Conservation (phyloP, 2,329 filamentous ascomycete species). For the Elsinoe ampelina region DNA sequence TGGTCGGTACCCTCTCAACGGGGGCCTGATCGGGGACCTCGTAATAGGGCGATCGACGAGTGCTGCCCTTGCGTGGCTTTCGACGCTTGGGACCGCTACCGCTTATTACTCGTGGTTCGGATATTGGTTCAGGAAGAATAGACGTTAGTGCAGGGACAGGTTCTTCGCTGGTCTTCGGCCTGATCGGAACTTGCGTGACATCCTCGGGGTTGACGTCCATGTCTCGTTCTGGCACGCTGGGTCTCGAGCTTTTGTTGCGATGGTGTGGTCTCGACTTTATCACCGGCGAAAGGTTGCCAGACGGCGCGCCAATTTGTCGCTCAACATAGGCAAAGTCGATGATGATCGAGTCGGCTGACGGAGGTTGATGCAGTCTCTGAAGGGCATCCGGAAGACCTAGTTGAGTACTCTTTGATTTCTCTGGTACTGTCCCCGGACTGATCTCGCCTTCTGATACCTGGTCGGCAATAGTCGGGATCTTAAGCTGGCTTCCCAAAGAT, state of each 20-base stretch:
- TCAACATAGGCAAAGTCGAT: slow-evolving; percentile 25
- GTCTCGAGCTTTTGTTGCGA: not conserved
- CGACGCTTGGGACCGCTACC: slow-evolving; percentile 11
- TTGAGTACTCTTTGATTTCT: slow-evolving; percentile 3
- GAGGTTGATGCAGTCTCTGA: slow-evolving; percentile 21
- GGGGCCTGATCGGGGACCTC: not conserved
- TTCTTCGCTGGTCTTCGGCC: not conserved
- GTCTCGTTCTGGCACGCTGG: not conserved
- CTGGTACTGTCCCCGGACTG: slow-evolving; percentile 4
- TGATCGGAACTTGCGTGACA: not conserved
- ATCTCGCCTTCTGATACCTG: slow-evolving; percentile 2
- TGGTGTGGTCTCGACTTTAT: not conserved
- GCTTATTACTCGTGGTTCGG: not conserved
- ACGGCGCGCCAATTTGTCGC: not conserved
- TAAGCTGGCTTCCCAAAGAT: not conserved
- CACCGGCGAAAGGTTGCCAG: not conserved
- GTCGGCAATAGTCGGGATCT: not conserved
- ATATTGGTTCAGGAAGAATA: slow-evolving; percentile 5
- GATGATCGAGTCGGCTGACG: slow-evolving; percentile 25
- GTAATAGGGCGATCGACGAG: not conserved
- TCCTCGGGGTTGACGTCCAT: slow-evolving; percentile 5
- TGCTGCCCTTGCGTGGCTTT: slow-evolving; percentile 4
- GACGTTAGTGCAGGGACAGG: not conserved
- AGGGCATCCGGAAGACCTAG: slow-evolving; percentile 12
- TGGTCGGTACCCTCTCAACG: not conserved